Base-by-base conservation (phyloP, 352 stramenopile genomes). In the Phytophthora cryptogea region DNA sequence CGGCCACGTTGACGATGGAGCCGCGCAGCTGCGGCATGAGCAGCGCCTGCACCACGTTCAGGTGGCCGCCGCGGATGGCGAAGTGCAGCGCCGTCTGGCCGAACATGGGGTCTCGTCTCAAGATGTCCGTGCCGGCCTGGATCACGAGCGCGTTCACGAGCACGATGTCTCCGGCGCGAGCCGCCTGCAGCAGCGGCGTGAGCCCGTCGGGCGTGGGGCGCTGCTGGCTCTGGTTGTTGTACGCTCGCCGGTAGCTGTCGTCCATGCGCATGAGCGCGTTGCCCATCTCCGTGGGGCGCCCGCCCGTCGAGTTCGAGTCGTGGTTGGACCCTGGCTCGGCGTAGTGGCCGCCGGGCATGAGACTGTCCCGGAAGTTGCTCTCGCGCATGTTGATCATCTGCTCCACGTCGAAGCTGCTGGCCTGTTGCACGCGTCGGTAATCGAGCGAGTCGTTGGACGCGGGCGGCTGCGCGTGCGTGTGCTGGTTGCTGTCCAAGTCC, bases 11-110 rank as follows among this genome's bases (percentile, higher is more conserved):
- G 16, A 90, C 78, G 41, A 90, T 88, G 7, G 80, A 90, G 9
- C 69, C 70, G 8, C 72, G 69, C 27, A 90, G 51, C 48, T 88
- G 74, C 7, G 80, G 80, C 72, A 88, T 89, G 13, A 88, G 60
- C 30, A 90, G 63, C 36, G 79, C 80, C 53, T 90, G 80, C 23
- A 90, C 74, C 8, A 90, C 71, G 28, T 77, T 80, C 37, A 88
- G 45, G 52, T 90, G 78, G 2, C 80, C 80, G 9, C 79, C 76
- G 37, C 80, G 77, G 46, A 90, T 83, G 31, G 78, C 80, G 44
- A 90, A 89, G 59, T 90, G 80, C 54, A 90, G 69, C 9, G 78
- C 80, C 26, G 78, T 90, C 48, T 90, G 80, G 8, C 80, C 77
- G 46, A 75, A 88, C 48, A 76, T 66, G n/a, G 80, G 78, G 51